These are phyloP conservation scores for Hydnomerulius pinastri DNA, from an alignment of 768 basidiomycete species.

Conservation along the genomic window DNA sequence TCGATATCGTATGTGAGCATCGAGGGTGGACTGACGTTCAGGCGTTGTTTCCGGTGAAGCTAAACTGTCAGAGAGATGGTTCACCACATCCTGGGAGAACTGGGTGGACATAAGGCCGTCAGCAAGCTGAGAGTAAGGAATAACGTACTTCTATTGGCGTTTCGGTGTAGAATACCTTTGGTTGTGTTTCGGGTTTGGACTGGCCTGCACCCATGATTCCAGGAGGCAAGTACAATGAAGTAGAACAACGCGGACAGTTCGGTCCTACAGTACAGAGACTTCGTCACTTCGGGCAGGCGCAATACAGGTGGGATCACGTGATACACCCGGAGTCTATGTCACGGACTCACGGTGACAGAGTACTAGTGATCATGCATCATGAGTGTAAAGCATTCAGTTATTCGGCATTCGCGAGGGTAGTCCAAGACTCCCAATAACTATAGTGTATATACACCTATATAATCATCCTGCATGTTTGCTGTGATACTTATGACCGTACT, in stretches of 20 bases:
- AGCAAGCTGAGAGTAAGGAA: neutral
- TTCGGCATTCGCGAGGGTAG: too few relatives aligned
- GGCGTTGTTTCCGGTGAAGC: slow-evolving; percentile 60
- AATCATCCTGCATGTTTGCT: slow-evolving; percentile 26
- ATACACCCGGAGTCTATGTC: too few relatives aligned
- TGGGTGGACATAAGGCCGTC: slow-evolving; percentile 31
- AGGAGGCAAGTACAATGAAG: neutral
- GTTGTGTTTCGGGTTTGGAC: slow-evolving; percentile 56
- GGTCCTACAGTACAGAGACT: too few relatives aligned
- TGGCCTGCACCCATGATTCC: slow-evolving; percentile 65
- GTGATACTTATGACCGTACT: slow-evolving; percentile 51
- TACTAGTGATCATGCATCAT: too few relatives aligned
- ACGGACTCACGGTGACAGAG: too few relatives aligned
- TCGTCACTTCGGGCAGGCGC: too few relatives aligned
- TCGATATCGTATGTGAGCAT: slow-evolving; percentile 68
- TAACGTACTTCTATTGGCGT: slow-evolving; percentile 52
- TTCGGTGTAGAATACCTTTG: slow-evolving; percentile 60
- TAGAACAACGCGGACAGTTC: too few relatives aligned
- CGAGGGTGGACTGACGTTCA: slow-evolving; percentile 72
- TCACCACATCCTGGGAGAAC: slow-evolving; percentile 86
- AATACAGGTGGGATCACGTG: too few relatives aligned
- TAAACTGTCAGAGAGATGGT: slow-evolving; percentile 69
- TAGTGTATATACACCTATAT: neutral
- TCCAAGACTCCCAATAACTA: slow-evolving; percentile 45
- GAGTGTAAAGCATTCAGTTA: too few relatives aligned